Base-by-base conservation (phyloP, 345 rosid genomes). In the Abelmoschus esculentus region DNA sequence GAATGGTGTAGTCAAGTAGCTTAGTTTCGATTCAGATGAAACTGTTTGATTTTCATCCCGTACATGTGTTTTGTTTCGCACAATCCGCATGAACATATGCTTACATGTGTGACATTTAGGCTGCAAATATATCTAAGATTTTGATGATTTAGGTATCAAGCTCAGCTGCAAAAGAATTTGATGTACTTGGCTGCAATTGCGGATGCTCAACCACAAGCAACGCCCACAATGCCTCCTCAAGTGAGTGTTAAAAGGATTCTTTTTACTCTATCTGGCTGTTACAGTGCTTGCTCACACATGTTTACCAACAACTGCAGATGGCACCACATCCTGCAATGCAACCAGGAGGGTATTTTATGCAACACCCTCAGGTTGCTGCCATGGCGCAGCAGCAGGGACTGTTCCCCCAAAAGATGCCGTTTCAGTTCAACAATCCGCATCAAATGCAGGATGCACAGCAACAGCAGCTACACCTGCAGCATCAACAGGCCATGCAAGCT, bases 161-260 rank as follows among this genome's bases (percentile, higher is more conserved):
- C 98, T 56, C 82, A 79, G 75, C 87, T 93, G 73, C 96, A 93
- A 56, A 93, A 89, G 82, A 93, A 93, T 75, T 77, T 93, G 77
- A 90, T 90, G 98, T 93, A 90, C 80, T 81, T 93, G 8, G 97
- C 97, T 75, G 97, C 98, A 50, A 89, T 93, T 46, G 98, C 97
- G 29, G 97, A 93, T 86, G 96, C 93, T 7, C 97, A 93, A 73
- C 97, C 98, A 2, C 98, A 76, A 68, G 75, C 86, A 72, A 83
- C 86, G 6, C 47, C 91, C 19, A 69, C 90, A 42, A 81, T 90
- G 78, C 81, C 90, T 67, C 86, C 97, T 6, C 96, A 90, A 86
- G 93, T 80, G 57, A 36, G 82, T 53, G 44, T 72, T 63, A 69
- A 46, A 12, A 49, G 7, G 9, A 17, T 67, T 66, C 69, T 73